phyloP scores from a whole-genome alignment of 768 basidiomycete genomes.

The Phanerochaete carnosa region DNA sequence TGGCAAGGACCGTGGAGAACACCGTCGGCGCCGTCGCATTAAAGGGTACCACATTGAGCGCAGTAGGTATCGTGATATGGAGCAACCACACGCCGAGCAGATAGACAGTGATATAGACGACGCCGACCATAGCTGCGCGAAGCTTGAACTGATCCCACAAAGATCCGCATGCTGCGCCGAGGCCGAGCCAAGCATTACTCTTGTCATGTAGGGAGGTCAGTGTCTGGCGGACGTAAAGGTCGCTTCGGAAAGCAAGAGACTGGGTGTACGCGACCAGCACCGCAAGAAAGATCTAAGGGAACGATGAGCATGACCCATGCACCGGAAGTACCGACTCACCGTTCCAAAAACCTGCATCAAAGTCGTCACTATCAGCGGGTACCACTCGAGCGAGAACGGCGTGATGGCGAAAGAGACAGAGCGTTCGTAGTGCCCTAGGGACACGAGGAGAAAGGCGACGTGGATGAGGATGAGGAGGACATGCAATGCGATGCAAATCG shows the following conservation, averaged over 20 bases:
- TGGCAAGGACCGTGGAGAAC: background rate
- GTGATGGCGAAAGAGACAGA: background rate
- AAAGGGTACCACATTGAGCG: background rate
- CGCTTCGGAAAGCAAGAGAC: background rate
- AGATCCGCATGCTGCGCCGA: background rate
- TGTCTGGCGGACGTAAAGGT: background rate
- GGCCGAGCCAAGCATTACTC: background rate
- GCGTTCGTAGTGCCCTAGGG: background rate
- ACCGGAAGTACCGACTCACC: background rate
- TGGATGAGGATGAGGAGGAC: background rate
- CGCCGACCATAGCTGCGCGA: background rate
- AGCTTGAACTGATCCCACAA: background rate
- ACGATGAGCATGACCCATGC: too few species aligned
- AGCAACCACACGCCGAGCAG: background rate
- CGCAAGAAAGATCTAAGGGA: background rate
- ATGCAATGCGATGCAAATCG: background rate
- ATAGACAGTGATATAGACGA: background rate
- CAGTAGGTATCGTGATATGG: background rate
- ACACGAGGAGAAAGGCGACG: background rate
- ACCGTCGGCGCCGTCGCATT: background rate
- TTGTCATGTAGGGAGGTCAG: conserved; percentile 2
- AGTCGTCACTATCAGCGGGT: background rate
- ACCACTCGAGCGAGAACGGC: background rate
- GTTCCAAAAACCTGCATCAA: background rate
- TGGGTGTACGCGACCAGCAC: background rate